Evolutionary conservation across 257 asterid genomes (phyloP).

Genomic region (Lithospermum erythrorhizon): DNA sequence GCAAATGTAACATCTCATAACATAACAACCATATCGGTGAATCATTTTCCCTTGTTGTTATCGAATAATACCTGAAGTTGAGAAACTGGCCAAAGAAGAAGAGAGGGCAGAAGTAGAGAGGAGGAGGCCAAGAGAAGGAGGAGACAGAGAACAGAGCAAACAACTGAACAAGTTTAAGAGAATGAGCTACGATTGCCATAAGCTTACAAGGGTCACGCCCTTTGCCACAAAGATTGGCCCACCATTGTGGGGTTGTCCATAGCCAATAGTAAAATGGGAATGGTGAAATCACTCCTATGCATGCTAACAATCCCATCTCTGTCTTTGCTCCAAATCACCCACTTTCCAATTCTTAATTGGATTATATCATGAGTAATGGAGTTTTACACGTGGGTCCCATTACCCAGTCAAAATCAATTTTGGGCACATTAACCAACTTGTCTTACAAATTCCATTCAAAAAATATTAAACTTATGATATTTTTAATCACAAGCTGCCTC

Average conservation of each 20-base stretch:
- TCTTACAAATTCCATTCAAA: too few relatives aligned
- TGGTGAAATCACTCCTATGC: slow-evolving; percentile 68
- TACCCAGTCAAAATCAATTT: too few relatives aligned
- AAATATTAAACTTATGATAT: too few relatives aligned
- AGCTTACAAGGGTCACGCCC: slow-evolving; percentile 59
- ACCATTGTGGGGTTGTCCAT: slow-evolving; percentile 70
- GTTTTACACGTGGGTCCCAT: too few relatives aligned
- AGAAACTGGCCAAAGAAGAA: slow-evolving; percentile 76
- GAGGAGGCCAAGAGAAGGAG: slow-evolving; percentile 85
- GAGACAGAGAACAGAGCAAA: slow-evolving; percentile 56
- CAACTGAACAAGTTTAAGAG: slow-evolving; percentile 61
- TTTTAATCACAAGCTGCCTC: too few relatives aligned
- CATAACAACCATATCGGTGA: not conserved
- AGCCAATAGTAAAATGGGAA: slow-evolving; percentile 79
- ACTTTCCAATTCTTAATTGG: too few relatives aligned
- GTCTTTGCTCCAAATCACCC: too few relatives aligned
- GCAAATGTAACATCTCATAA: too few relatives aligned
- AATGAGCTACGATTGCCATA: slow-evolving; percentile 71
- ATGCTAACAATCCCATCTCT: slow-evolving; percentile 55
- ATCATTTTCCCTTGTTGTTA: not conserved
- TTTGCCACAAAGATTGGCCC: slow-evolving; percentile 78
- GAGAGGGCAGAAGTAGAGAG: slow-evolving; percentile 77
- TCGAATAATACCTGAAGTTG: slow-evolving; percentile 53
- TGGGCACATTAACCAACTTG: too few relatives aligned
- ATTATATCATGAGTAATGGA: too few relatives aligned